These are phyloP conservation scores for Discostella stelligeroides DNA, from an alignment of 108 stramenopile species.

Conservation along the genomic window DNA sequence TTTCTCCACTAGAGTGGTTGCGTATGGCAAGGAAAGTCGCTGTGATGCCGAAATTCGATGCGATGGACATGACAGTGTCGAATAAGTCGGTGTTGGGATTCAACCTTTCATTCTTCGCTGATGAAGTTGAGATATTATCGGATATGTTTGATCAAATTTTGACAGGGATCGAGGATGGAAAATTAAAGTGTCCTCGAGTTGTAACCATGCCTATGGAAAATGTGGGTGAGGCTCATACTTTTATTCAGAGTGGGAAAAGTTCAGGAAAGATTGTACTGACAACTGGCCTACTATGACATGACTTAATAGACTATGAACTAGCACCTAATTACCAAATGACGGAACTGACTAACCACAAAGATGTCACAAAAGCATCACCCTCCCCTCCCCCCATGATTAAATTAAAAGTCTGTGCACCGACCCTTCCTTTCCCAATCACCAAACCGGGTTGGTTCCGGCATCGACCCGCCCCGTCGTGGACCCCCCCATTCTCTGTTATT, in stretches of 20 bases:
- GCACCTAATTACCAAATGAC: too few relatives aligned
- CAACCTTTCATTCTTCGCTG: conserved; percentile 88
- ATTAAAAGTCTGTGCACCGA: conserved; percentile 92
- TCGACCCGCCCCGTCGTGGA: conserved; percentile 88
- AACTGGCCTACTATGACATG: conserved; percentile 2
- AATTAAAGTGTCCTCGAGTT: conserved; percentile 62
- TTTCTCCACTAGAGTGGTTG: conserved; percentile 82
- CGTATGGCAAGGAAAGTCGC: conserved; percentile 65
- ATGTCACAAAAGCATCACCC: neutral
- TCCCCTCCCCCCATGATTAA: neutral
- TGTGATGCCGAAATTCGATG: conserved; percentile 85
- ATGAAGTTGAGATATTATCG: conserved; percentile 71
- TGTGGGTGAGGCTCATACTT: conserved; percentile 71
- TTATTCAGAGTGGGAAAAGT: conserved; percentile 81
- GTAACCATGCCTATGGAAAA: conserved; percentile 63
- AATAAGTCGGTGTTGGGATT: conserved; percentile 83
- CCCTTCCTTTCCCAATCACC: conserved; percentile 99
- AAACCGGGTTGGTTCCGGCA: conserved; percentile 95
- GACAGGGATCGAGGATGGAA: conserved; percentile 61
- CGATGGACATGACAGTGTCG: conserved; percentile 76
- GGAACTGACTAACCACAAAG: too few relatives aligned
- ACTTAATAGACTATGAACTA: too few relatives aligned
- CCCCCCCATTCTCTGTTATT: conserved; percentile 92
- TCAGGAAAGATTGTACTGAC: conserved; percentile 85
- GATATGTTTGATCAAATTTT: conserved; percentile 76